Base-by-base conservation (phyloP, 345 rosid species). In the Cardamine occulta region DNA sequence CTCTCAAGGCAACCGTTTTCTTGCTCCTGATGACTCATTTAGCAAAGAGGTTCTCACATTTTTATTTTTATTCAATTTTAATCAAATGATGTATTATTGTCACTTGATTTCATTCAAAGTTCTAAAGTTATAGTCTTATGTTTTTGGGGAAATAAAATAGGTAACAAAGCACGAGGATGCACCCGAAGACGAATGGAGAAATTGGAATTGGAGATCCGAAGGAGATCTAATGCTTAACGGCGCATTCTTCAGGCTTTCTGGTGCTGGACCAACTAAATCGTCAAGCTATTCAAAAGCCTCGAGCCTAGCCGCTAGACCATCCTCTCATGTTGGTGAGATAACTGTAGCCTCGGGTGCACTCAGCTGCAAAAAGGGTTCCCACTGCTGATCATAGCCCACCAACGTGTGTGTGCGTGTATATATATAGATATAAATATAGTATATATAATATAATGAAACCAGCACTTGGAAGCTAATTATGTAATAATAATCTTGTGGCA, bases 161-260 rank as follows among this genome's bases (percentile, higher is more conserved):
- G 84, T 91, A 15, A 91, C 97, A 15, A 91, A 91, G 63, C 88
- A 87, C 14, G 97, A 91, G 65, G 88, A 87, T 75, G 94, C 97
- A 1, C 87, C 94, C 0, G 73, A 76, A 45, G 81, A 86, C 10
- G 86, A 91, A 53, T 91, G 94, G 94, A 85, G 39, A 71, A 24
- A 32, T 6, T 91, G 97, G 97, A 91, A 91, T 66, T 89, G 97
- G 97, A 84, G 94, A 73, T 87, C 94, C 0, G 87, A 91, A 66
- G 93, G 94, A 48, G 94, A 91, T 76, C 51, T 87, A 11, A 13
- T 89, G 83, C 51, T 87, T 57, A 91, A 91, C 26, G 97, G 97
- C 0, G 97, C 97, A 2, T 91, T 86, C 74, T 91, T 91, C 74
- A 87, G 82, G 0, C 57, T 79, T 5, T 87, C 94, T 4, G 94